Percentiles rank a stretch among this genome's conserved stretches.
Evolutionary conservation across 2,329 filamentous ascomycete species (phyloP).

Genomic region (Parasarocladium wereldwijsianum): DNA sequence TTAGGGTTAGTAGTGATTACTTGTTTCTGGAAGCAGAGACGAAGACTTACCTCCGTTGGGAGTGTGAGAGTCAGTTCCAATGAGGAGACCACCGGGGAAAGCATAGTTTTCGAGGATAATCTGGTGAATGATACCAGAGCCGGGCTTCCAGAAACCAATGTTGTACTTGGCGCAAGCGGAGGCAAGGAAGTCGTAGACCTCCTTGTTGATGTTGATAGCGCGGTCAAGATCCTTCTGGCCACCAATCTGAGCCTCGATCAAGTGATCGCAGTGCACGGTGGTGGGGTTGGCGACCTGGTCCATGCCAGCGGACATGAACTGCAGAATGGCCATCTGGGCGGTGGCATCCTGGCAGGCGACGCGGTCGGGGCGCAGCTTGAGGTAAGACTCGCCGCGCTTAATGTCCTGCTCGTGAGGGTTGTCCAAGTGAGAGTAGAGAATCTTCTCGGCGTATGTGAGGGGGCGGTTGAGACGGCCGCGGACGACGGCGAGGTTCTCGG

Average conservation of each 20-base stretch:
- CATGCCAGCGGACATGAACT: constrained; percentile 99
- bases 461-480: constrained; percentile 81
- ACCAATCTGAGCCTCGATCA: constrained; percentile 95
- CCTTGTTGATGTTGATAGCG: constrained; percentile 91
- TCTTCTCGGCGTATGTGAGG: constrained; percentile 93
- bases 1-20: background rate
- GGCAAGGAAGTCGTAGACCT: constrained; percentile 96
- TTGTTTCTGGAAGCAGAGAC: constrained; percentile 3
- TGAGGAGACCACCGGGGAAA: constrained; percentile 95
- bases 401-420: constrained; percentile 94
- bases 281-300: constrained; percentile 84
- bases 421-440: constrained; percentile 96
- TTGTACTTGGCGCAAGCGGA: constrained; percentile 96
- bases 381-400: constrained; percentile 86
- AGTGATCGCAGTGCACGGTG: constrained; percentile 96
- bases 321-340: constrained; percentile 97
- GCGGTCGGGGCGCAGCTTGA: constrained; percentile 92
- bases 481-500: constrained; percentile 88
- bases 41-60: constrained; percentile 73
- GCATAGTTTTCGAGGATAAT: constrained; percentile 98
- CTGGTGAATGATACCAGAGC: constrained; percentile 98
- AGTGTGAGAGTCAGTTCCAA: constrained; percentile 96
- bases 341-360: constrained; percentile 99
- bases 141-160: constrained; percentile 98
- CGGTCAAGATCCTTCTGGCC: constrained; percentile 86